A percentile compares a stretch with the other conserved stretches of the same genome.
These are phyloP conservation scores for Linum trigynum DNA, from an alignment of 345 rosid species.

Conservation along the genomic window DNA sequence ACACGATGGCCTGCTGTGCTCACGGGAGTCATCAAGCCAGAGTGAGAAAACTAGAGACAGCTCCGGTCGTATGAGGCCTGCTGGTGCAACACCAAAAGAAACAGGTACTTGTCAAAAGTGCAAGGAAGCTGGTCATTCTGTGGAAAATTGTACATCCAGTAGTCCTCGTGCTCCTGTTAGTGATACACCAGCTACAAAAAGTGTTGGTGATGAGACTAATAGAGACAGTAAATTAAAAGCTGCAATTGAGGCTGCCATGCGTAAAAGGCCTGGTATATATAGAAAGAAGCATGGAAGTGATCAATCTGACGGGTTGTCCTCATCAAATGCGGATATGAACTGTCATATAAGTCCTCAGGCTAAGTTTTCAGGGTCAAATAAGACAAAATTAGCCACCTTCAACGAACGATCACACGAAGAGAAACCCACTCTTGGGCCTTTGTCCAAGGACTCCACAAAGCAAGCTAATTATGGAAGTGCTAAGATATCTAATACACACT, in stretches of 20 bases:
- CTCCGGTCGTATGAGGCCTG: conserved; percentile 37
- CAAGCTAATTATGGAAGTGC: conserved; percentile 26
- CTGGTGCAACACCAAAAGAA: conserved; percentile 34
- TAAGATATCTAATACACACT: conserved; percentile 31
- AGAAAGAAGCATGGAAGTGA: conserved; percentile 46
- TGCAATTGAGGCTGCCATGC: conserved; percentile 73
- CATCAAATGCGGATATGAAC: conserved; percentile 31
- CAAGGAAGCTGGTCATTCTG: conserved; percentile 50
- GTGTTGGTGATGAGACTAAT: conserved; percentile 35
- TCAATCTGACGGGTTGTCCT: conserved; percentile 37
- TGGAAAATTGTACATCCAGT: conserved; percentile 39
- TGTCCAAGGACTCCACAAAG: conserved; percentile 30
- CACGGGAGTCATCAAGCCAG: conserved; percentile 44
- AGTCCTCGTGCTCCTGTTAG: conserved; percentile 33
- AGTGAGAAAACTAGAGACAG: conserved; percentile 51
- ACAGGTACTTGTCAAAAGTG: conserved; percentile 36
- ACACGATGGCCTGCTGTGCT: conserved; percentile 43
- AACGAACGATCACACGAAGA: conserved; percentile 42
- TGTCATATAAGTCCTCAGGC: conserved; percentile 38
- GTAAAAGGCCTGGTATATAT: conserved; percentile 61
- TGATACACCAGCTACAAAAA: conserved; percentile 43
- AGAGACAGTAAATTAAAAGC: conserved; percentile 61
- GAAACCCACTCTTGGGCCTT: conserved; percentile 17
- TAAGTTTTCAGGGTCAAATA: conserved; percentile 31
- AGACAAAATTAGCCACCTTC: conserved; percentile 30